Evolutionary conservation across 257 asterid genomes (phyloP), one percentile per base, ranked within the genome.

Genomic region (Orobanche coerulescens): DNA sequence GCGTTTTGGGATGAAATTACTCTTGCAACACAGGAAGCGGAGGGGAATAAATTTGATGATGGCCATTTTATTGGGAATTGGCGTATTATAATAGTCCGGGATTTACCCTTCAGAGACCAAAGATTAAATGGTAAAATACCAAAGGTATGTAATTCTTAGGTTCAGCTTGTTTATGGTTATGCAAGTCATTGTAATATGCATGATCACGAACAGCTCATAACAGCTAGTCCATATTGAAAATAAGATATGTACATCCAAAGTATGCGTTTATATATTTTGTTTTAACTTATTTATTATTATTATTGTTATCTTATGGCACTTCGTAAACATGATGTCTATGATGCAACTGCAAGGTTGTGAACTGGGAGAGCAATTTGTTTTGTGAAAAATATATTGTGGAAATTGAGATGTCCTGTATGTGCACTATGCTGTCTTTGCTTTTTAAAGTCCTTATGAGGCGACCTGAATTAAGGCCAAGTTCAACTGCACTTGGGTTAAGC

Each of bases 1-100:
- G 95, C 97, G 56, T 93, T 93, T 76, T 93, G 99, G 99, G 99
- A 73, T 69, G 92, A 84, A 71, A 75, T 93, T 70, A 89, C 99
- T 44, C 85, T 83, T 67, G 79, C 88, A 37, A 63, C 95, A 26
- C 99, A 93, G 72, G 92, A 84, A 78, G 73, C 81, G 40, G 78
- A 80, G 66, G 97, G 97, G 57, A 79, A 69, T 57, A 81, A 75
- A 78, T 71, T 85, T 67, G 88, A 84, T 47, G 82, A 70, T 31
- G 74, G 69, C 75, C 83, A 18, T 79, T 93, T 66, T 65, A 83
- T 89, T 48, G 97, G 95, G 61, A 84, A 80, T 40, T 93, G 99
- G 99, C 94, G 95, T 67, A 70, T 89, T 62, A 67, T 93, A 69
- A 33, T 87, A 42, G 96, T 93, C 37, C 73, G 64, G 71, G 86